Evolutionary conservation across 2,329 filamentous ascomycete genomes (phyloP), one percentile per base, ranked within the genome.

Genomic region (Hortaea sp.): DNA sequence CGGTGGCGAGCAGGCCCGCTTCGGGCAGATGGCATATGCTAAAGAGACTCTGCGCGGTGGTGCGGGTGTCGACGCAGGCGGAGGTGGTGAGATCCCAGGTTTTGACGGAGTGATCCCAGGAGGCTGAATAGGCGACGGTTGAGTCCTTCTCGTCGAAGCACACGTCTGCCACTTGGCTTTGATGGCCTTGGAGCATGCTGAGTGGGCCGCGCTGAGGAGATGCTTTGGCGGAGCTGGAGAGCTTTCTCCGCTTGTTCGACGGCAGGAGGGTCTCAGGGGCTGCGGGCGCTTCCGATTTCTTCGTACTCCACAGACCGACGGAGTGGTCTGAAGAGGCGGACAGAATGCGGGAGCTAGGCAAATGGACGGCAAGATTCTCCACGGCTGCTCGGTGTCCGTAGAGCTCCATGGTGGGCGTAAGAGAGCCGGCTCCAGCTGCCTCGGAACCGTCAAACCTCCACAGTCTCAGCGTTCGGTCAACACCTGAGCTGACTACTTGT

Each of bases 1-100:
- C 92, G 20, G 87, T 84, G 10, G 79, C 80, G 31, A 84, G 67
- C 53, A 84, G 69, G 61, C 76, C 69, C 29, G 82, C 69, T 2
- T 80, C 75, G 1, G 81, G 79, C 10, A 98, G 72, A 5, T 88
- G 82, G 52, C 81, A 77, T 5, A 95, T 74, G 29, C 83, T 88
- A 50, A 94, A 77, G 6, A 98, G 76, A 1, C 88, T 81, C 65
- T 95, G 85, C 47, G 86, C 81, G 0, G 88, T 92, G 1, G 85
- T 85, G 47, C 92, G 76, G 4, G 86, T 87, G 61, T 87, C 86
- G 38, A 97, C 88, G 49, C 86, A 78, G 29, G 74, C 72, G 45
- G 79, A 75, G 1, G 90, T 95, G 0, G 88, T 82, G 41, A 98
- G 76, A 70, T 98, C 92, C 70, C 94, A 85, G 0, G 92, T 97